Evolutionary conservation across 176 grass and related monocot species (phyloP).

Genomic region (Oropetium thomaeum): DNA sequence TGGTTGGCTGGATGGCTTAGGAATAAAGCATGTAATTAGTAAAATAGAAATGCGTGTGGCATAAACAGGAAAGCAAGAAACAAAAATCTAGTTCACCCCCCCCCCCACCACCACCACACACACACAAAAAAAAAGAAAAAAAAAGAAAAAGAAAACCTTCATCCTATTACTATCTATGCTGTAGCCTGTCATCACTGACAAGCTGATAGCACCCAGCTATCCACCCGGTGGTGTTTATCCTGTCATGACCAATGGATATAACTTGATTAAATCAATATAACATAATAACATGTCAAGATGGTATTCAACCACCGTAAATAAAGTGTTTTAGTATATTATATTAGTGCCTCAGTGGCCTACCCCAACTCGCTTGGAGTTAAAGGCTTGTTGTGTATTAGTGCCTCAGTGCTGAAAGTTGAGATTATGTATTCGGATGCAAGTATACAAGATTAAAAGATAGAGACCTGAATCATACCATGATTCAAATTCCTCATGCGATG

Average conservation of each 20-base stretch:
- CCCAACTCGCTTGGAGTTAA: no score
- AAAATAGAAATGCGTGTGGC: no score
- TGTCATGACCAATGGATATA: neutral
- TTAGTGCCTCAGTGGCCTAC: neutral
- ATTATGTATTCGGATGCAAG: neutral
- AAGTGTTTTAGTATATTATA: neutral
- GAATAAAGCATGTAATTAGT: no score
- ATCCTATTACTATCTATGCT: neutral
- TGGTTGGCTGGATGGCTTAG: no score
- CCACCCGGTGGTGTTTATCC: neutral
- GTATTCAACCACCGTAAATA: neutral
- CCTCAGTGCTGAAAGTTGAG: neutral
- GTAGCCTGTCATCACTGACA: neutral
- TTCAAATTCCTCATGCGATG: slow-evolving; percentile 90
- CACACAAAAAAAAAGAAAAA: no score
- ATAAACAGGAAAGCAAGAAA: neutral
- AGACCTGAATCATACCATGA: slow-evolving; percentile 66
- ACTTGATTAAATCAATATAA: neutral
- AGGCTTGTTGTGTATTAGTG: no score
- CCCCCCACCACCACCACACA: no score
- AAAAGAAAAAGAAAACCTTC: no score
- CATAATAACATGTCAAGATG: neutral
- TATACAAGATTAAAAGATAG: slow-evolving; percentile 3
- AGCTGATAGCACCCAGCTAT: neutral
- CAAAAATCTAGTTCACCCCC: neutral